phyloP scores from a whole-genome alignment of 2,329 filamentous ascomycete genomes.

The Monosporascus sp. region DNA sequence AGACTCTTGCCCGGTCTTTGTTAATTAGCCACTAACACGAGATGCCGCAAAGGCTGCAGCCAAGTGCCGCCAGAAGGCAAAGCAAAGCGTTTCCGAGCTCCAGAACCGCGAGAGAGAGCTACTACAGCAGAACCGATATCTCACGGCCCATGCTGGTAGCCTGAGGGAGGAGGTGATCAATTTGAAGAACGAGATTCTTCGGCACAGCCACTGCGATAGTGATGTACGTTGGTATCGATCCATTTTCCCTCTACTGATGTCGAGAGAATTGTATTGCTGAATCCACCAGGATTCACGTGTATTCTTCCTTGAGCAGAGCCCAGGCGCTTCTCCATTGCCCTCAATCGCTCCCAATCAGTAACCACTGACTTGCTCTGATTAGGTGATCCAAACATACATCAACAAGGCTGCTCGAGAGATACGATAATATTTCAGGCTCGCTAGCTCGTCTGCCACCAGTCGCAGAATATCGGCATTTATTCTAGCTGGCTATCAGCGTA shows the following conservation, averaged over 20 bases:
- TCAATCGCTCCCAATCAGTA: no score
- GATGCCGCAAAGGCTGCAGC: neutral
- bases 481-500: neutral
- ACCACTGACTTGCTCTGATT: neutral
- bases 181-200: constrained; percentile 22
- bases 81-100: constrained; percentile 12
- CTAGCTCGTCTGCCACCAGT: neutral
- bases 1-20: no score
- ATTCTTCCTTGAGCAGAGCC: no score
- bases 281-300: no score
- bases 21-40: neutral
- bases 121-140: constrained; percentile 13
- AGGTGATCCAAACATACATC: neutral
- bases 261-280: no score
- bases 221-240: constrained; percentile 4
- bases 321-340: no score
- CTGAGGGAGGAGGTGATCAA: constrained; percentile 19
- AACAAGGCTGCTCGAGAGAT: neutral
- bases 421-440: neutral
- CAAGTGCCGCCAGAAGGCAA: constrained; percentile 23
- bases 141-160: constrained; percentile 11
- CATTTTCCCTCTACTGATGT: neutral
- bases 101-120: constrained; percentile 17
- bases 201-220: constrained; percentile 22
- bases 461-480: no score